phyloP scores from a whole-genome alignment of 148 eudicot genomes.

The Persicaria tinctoria region DNA sequence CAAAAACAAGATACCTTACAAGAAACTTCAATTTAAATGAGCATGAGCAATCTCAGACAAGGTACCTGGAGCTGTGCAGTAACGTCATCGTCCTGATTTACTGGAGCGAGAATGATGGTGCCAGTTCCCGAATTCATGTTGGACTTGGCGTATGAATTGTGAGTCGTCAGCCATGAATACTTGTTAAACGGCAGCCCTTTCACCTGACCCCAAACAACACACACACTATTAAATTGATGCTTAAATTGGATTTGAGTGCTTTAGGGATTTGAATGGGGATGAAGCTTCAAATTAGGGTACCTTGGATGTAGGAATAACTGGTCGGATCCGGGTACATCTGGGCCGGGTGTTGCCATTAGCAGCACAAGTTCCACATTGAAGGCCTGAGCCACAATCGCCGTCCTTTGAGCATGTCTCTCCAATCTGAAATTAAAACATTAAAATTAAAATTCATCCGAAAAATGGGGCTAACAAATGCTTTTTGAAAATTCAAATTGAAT shows the following conservation, averaged over 20 bases:
- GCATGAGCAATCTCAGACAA: not conserved
- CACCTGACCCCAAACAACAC: slow-evolving; percentile 31
- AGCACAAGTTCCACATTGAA: slow-evolving; percentile 52
- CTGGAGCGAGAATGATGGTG: slow-evolving; percentile 42
- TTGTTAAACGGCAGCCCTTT: slow-evolving; percentile 70
- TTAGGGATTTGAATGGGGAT: not conserved
- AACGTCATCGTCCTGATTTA: slow-evolving; percentile 74
- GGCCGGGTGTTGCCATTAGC: slow-evolving; percentile 76
- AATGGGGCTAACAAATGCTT: not conserved
- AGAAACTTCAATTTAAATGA: not conserved
- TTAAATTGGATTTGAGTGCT: not conserved
- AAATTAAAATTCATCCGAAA: not conserved
- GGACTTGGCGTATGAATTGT: slow-evolving; percentile 64
- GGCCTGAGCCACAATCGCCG: slow-evolving; percentile 46
- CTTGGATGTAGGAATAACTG: slow-evolving; percentile 57
- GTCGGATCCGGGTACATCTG: slow-evolving; percentile 67
- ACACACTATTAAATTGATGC: not conserved
- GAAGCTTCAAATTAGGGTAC: slow-evolving; percentile 19
- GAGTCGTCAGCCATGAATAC: slow-evolving; percentile 87
- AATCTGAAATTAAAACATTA: slow-evolving; percentile 24
- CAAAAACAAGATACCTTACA: not conserved
- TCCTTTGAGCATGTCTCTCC: slow-evolving; percentile 65
- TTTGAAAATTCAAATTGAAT: not conserved
- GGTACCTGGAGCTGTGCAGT: slow-evolving; percentile 54
- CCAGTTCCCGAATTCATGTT: slow-evolving; percentile 56